Evolutionary conservation across 495 filamentous ascomycete genomes (phyloP).

Genomic region (Podospora sp.): DNA sequence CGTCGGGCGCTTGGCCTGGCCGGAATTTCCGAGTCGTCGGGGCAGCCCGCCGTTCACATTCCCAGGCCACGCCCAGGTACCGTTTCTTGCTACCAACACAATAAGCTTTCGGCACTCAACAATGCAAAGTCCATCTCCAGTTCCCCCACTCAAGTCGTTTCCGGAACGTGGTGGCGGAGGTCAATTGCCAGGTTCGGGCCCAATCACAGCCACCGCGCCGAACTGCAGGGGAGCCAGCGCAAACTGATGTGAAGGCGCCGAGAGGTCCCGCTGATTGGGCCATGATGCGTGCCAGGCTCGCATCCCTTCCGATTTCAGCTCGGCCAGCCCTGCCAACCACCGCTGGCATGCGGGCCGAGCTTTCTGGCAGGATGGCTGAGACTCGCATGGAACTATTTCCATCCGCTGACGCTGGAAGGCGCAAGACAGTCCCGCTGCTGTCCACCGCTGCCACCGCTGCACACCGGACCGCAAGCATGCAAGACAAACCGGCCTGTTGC

Average conservation of each 20-base stretch:
- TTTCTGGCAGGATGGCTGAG: slow-evolving; percentile 11
- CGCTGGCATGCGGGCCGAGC: background rate
- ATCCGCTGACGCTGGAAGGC: slow-evolving; percentile 3
- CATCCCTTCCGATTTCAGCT: slow-evolving; percentile 3
- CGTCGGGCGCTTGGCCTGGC: background rate
- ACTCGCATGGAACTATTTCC: slow-evolving; percentile 7
- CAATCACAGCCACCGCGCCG: slow-evolving; percentile 10
- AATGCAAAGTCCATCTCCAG: background rate
- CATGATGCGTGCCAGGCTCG: background rate
- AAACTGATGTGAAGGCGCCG: background rate
- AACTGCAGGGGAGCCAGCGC: background rate
- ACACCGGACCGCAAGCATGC: background rate
- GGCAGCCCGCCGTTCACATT: background rate
- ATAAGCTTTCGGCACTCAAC: background rate
- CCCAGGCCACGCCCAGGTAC: background rate
- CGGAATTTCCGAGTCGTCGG: background rate
- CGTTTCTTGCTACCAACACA: background rate
- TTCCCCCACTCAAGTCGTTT: background rate
- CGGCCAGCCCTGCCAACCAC: background rate
- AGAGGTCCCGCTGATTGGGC: slow-evolving; percentile 1
- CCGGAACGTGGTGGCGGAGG: slow-evolving; percentile 2
- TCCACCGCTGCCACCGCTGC: too few species aligned
- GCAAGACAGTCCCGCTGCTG: background rate
- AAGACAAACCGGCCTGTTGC: background rate
- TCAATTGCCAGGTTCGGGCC: background rate